Base-by-base conservation (phyloP, 164 flowering plant genomes). In the Macadamia tetraphylla region DNA sequence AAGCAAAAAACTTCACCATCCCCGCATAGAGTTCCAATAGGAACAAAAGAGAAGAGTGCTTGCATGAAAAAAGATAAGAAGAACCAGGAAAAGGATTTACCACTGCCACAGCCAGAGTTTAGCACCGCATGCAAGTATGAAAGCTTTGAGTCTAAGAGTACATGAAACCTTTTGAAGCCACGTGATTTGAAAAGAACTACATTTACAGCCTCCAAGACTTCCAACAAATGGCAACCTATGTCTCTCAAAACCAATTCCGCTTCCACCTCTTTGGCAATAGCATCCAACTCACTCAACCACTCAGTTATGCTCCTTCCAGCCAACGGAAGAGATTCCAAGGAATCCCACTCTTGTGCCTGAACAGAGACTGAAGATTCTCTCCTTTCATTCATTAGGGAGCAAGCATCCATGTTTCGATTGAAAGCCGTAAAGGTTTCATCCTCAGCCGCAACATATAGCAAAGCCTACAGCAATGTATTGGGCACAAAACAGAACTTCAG, bases 341-440 rank as follows among this genome's bases (percentile, higher is more conserved):
- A 58, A 31, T 79, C 75, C 83, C 82, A 81, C 49, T 79, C 84
- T 18, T 69, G 69, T 18, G 70, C 18, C 66, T 72, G 74, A 61
- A 71, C 59, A 17, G 74, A 62, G 7, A 58, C 61, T 18, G 77
- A 68, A 32, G 64, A 65, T 42, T 73, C 80, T 60, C 70, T 76
- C 76, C 83, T 78, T 74, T 88, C 93, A 68, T n/a, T 76, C n/a
- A 48, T 60, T 53, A 80, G 43, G 9, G 86, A 88, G 52, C 31
- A 69, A 55, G 79, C 77, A 73, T 88, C 89, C 80, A 75, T 81
- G 67, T 82, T 81, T 61, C 85, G 74, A 43, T 85, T 80, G 63
- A 75, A 73, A 58, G 87, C 81, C 76, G 80, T 71, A 64, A 80
- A 86, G 13, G 87, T 89, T 79, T 88, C 90, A 79, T 88, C 90